A percentile compares a stretch with the other conserved stretches of the same genome.
Conservation (phyloP, 106 monocot species). For the Dioscorea dumetorum region DNA sequence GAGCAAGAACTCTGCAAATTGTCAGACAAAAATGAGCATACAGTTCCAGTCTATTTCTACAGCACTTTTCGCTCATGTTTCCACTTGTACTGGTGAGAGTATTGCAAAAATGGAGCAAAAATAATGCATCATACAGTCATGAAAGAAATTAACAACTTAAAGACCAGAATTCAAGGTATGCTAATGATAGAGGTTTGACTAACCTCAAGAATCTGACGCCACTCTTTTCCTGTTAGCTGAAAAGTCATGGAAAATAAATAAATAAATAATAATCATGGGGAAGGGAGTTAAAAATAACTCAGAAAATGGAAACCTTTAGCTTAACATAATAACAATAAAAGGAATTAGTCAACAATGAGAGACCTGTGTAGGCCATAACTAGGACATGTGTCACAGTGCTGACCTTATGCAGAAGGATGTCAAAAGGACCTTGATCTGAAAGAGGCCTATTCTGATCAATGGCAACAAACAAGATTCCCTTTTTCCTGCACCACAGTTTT, state of each 20-base stretch:
- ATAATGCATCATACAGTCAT: neutral
- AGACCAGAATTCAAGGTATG: neutral
- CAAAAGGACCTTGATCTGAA: conserved; percentile 90
- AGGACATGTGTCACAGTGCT: neutral
- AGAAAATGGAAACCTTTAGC: neutral
- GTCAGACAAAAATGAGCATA: too few species aligned
- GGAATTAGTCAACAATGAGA: neutral
- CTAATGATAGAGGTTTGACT: conserved; percentile 10
- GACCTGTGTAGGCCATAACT: neutral
- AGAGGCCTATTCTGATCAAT: conserved; percentile 71
- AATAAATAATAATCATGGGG: neutral
- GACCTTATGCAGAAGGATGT: conserved; percentile 88
- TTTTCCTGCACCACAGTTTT: conserved; percentile 52
- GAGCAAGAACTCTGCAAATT: conserved; percentile 15
- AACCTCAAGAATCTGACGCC: conserved; percentile 84
- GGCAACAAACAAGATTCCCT: conserved; percentile 73
- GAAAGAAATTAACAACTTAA: neutral
- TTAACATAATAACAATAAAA: neutral
- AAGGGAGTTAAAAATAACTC: neutral
- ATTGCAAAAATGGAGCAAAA: neutral
- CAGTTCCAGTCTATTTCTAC: too few species aligned
- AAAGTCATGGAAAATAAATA: conserved; percentile 5
- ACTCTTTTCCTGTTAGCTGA: conserved; percentile 75
- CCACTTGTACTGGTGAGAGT: neutral
- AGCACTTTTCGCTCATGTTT: neutral